Evolutionary conservation across 257 asterid species (phyloP).

Genomic region (Nicotiana knightiana): DNA sequence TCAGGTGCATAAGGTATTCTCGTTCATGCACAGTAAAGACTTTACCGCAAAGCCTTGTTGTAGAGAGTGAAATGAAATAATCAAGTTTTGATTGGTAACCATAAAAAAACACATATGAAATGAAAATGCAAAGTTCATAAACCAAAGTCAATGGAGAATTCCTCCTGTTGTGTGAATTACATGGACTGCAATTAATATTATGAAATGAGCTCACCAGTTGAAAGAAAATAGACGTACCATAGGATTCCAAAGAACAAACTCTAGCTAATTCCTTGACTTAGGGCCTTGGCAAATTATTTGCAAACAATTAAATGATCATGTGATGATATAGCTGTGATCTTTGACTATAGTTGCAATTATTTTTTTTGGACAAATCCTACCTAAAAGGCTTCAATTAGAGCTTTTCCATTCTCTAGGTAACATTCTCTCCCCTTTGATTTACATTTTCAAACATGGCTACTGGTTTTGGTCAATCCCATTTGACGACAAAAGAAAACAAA

Average conservation of each 20-base stretch:
- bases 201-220: neutral
- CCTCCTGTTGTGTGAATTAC: neutral
- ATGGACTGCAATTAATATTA: neutral
- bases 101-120: too few relatives aligned
- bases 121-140: neutral
- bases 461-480: neutral
- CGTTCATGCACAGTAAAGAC: too few relatives aligned
- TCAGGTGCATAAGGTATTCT: too few relatives aligned
- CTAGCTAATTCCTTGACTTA: neutral
- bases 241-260: slow-evolving; percentile 1
- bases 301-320: neutral
- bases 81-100: too few relatives aligned
- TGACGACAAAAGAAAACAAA: neutral
- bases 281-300: neutral
- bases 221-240: neutral
- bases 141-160: neutral
- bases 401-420: slow-evolving; percentile 6
- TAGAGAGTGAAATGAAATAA: too few relatives aligned
- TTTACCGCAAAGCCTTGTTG: too few relatives aligned
- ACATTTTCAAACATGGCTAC: slow-evolving; percentile 1
- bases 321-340: neutral
- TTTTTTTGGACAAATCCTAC: neutral
- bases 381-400: slow-evolving; percentile 1
- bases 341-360: slow-evolving; percentile 1
- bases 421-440: neutral